phyloP scores from a whole-genome alignment of 2,329 filamentous ascomycete genomes.

The Aspergillus clavatus region DNA sequence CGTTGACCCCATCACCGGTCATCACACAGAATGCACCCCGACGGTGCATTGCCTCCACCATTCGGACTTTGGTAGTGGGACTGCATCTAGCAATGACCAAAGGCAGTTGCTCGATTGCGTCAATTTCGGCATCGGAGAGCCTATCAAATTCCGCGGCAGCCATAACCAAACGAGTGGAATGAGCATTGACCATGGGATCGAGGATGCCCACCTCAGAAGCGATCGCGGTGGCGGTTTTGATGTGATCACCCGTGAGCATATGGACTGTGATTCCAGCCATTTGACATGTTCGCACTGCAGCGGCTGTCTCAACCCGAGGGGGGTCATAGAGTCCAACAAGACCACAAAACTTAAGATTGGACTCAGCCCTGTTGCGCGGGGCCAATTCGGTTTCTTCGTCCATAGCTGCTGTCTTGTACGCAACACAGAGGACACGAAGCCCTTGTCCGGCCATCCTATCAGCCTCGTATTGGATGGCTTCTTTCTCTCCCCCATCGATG shows the following conservation, averaged over 20 bases:
- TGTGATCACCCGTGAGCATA: constrained; percentile 56
- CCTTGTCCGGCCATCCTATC: constrained; percentile 57
- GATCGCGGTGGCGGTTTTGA: constrained; percentile 53
- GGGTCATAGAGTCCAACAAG: constrained; percentile 60
- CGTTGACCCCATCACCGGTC: constrained; percentile 86
- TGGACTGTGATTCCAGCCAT: constrained; percentile 54
- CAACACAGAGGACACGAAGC: constrained; percentile 57
- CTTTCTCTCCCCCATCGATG: constrained; percentile 17
- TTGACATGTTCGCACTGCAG: constrained; percentile 50
- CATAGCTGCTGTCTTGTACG: constrained; percentile 33
- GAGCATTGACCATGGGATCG: constrained; percentile 39
- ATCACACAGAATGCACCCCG: constrained; percentile 74
- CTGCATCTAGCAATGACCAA: constrained; percentile 80
- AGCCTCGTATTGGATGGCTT: constrained; percentile 33
- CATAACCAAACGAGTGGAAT: constrained; percentile 45
- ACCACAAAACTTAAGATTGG: constrained; percentile 52
- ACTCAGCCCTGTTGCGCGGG: constrained; percentile 49
- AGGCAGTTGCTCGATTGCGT: constrained; percentile 68
- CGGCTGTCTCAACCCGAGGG: constrained; percentile 55
- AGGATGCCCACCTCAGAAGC: constrained; percentile 56
- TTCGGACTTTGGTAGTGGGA: constrained; percentile 80
- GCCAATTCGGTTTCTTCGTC: constrained; percentile 27
- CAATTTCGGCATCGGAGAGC: constrained; percentile 50
- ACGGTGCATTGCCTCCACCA: constrained; percentile 82
- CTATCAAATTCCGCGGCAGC: constrained; percentile 54